phyloP scores from a whole-genome alignment of 2,329 filamentous ascomycete genomes.

The Cadophora luteo-olivacea region DNA sequence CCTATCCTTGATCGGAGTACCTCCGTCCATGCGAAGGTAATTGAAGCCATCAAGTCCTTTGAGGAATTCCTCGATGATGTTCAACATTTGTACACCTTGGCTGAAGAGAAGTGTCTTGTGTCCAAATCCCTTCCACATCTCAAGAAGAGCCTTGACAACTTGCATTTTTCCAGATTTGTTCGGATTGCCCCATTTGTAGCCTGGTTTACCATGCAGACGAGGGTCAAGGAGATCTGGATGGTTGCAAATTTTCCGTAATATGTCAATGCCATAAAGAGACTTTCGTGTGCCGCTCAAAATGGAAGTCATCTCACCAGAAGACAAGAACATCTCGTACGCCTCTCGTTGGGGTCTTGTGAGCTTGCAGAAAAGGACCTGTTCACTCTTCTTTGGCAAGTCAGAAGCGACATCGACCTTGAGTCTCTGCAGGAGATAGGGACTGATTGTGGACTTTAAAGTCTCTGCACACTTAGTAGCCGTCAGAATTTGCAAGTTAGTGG shows the following conservation, averaged over 20 bases:
- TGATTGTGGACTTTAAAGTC: slow-evolving; percentile 91
- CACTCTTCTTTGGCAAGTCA: slow-evolving; percentile 93
- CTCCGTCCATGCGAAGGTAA: slow-evolving; percentile 92
- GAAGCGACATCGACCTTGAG: slow-evolving; percentile 94
- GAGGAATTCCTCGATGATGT: slow-evolving; percentile 88
- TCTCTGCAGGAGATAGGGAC: slow-evolving; percentile 89
- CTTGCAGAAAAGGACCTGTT: slow-evolving; percentile 96
- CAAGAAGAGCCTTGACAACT: slow-evolving; percentile 85
- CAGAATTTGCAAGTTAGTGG: slow-evolving; percentile 91
- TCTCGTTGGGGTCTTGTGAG: slow-evolving; percentile 80
- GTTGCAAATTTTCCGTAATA: slow-evolving; percentile 95
- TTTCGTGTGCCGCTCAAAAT: slow-evolving; percentile 79
- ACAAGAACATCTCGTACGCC: slow-evolving; percentile 81
- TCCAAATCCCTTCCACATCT: slow-evolving; percentile 82
- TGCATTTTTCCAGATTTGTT: slow-evolving; percentile 94
- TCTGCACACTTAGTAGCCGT: slow-evolving; percentile 94
- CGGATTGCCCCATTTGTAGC: slow-evolving; percentile 79
- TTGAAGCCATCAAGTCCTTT: slow-evolving; percentile 70
- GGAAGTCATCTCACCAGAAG: slow-evolving; percentile 83
- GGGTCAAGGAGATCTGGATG: slow-evolving; percentile 88
- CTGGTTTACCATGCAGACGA: slow-evolving; percentile 58
- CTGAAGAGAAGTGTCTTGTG: slow-evolving; percentile 95
- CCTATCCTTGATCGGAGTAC: slow-evolving; percentile 85
- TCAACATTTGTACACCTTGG: slow-evolving; percentile 93
- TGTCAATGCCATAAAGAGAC: slow-evolving; percentile 88